Conservation (phyloP, 2,329 filamentous ascomycete species). For the Aspergillus vadensis region DNA sequence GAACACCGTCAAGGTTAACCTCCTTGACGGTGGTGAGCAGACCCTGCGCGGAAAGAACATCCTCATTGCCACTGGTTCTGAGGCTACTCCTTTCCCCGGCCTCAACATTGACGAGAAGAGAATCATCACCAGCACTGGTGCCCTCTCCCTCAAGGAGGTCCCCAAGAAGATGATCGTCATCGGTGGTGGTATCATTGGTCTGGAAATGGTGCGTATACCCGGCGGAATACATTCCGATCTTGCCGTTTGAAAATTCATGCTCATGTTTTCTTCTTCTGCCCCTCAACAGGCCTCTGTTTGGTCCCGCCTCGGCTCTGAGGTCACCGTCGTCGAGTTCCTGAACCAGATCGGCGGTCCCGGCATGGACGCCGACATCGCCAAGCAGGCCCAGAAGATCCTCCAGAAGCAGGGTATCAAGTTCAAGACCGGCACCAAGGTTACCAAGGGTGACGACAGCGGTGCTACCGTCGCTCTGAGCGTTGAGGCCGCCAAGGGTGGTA, state of each 20-base stretch:
- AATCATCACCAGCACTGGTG: conserved; percentile 94
- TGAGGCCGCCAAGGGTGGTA: conserved; percentile 94
- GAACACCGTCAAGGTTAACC: conserved; percentile 86
- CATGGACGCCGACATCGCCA: conserved; percentile 94
- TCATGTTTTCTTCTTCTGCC: conserved; percentile 2
- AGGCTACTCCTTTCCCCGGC: conserved; percentile 94
- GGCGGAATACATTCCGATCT: conserved; percentile 3
- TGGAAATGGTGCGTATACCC: conserved; percentile 75
- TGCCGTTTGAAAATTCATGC: conserved; percentile 12
- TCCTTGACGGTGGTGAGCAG: conserved; percentile 89
- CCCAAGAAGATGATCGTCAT: conserved; percentile 97
- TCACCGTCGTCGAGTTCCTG: conserved; percentile 96
- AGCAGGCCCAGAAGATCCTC: conserved; percentile 87
- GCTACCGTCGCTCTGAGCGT: conserved; percentile 79
- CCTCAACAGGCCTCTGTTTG: conserved; percentile 73
- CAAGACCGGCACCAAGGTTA: conserved; percentile 96
- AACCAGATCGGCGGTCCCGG: conserved; percentile 95
- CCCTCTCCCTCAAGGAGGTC: conserved; percentile 83
- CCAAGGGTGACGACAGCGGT: conserved; percentile 76
- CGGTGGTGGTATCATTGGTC: conserved; percentile 95
- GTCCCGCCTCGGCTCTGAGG: conserved; percentile 89
- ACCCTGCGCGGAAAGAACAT: conserved; percentile 93
- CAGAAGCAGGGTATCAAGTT: conserved; percentile 97
- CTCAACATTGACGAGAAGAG: conserved; percentile 96
- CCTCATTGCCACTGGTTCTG: conserved; percentile 92